Base-by-base conservation (phyloP, 208 protist genomes). In the Angomonas deanei region DNA sequence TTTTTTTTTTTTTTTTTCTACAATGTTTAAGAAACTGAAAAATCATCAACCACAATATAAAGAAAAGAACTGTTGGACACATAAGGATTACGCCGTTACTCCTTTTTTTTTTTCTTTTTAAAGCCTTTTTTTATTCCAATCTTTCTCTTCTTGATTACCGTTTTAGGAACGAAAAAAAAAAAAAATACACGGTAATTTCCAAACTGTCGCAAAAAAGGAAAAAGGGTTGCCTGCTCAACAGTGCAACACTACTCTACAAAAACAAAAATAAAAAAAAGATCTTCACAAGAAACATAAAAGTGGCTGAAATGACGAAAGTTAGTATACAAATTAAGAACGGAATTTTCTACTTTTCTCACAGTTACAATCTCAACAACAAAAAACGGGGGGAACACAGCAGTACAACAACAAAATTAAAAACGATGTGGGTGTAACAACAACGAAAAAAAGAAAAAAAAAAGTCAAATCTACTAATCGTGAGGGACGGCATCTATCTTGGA, bases 401-500 rank as follows among this genome's bases (percentile, higher is more conserved):
- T 27, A 42, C 30, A 8, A 26, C 53, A 27, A 17, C 2, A 36
- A 67, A 19, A 60, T n/a, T 42, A n/a, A n/a, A n/a, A n/a, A n/a
- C n/a, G n/a, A n/a, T n/a, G n/a, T n/a, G n/a, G n/a, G n/a, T n/a
- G 36, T 8, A 8, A 42, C 8, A 42, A 42, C 11, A 42, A 42
- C 11, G 17, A 59, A 38, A 59, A 59, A 59, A 59, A 59, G 24
- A 53, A 53, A 53, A 53, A 59, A 30, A 13, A 59, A 13, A 28
- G 31, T 32, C 10, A 42, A 63, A 52, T 19, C 49, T 31, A 27
- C 11, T 31, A 23, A 38, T 2, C 38, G 10, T 61, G 27, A 58
- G 3, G 21, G 56, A 66, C 8, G 1, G 82, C 82, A 59, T 79
- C 74, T 72, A 87, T 79, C 73, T 86, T 89, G 49, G 63, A 69